Percentiles rank a stretch among this genome's conserved stretches.
Evolutionary conservation across 1,284 basidiomycete species (phyloP).

Genomic region (Ustilago hordei): DNA sequence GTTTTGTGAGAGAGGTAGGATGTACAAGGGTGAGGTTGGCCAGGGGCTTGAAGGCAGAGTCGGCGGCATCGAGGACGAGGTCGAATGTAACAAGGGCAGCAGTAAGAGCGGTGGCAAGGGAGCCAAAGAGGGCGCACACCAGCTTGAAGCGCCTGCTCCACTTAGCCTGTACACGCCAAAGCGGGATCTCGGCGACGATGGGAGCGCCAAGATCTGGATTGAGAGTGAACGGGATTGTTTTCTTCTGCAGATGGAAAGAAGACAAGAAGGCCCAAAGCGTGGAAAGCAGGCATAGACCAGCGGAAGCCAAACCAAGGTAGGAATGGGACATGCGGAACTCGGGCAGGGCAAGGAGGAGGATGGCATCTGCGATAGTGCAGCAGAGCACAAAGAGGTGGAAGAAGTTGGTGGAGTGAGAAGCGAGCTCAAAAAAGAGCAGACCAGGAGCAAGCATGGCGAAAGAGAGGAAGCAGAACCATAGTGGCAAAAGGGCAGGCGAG

Average conservation of each 20-base stretch:
- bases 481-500: conserved; percentile 43
- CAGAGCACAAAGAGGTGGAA: conserved; percentile 48
- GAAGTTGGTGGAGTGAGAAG: conserved; percentile 45
- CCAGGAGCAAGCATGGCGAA: conserved; percentile 47
- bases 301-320: conserved; percentile 41
- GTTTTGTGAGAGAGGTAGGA: conserved; percentile 32
- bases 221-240: conserved; percentile 40
- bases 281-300: conserved; percentile 35
- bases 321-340: conserved; percentile 45
- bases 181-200: conserved; percentile 44
- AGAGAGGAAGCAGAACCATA: conserved; percentile 54
- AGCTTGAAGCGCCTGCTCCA: conserved; percentile 51
- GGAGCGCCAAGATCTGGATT: conserved; percentile 40
- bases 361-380: conserved; percentile 29
- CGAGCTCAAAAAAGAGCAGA: conserved; percentile 57
- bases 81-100: conserved; percentile 51
- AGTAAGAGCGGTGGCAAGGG: conserved; percentile 26
- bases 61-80: conserved; percentile 51
- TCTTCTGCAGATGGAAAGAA: conserved; percentile 32
- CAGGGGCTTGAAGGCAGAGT: conserved; percentile 46
- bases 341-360: conserved; percentile 39
- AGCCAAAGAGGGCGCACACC: conserved; percentile 42
- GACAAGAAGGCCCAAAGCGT: conserved; percentile 47
- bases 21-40: conserved; percentile 51
- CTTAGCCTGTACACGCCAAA: conserved; percentile 42